Evolutionary conservation across 768 basidiomycete species (phyloP).

Genomic region (Boletus barrowsii): DNA sequence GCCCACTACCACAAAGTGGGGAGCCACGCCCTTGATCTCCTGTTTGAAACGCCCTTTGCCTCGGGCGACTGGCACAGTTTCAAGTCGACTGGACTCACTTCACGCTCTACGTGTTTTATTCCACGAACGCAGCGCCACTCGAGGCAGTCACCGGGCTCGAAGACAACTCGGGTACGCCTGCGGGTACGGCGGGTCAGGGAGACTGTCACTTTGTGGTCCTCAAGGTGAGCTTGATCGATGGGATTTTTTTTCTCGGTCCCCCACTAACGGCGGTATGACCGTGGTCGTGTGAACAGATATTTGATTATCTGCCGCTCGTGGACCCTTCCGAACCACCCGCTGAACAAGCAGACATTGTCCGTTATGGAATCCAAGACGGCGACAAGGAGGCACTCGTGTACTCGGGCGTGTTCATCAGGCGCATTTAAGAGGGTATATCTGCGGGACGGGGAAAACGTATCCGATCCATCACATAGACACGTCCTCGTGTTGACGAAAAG

Average conservation of each 20-base stretch:
- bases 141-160: slow-evolving; percentile 40
- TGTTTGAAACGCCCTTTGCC: slow-evolving; percentile 49
- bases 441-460: slow-evolving; percentile 26
- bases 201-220: slow-evolving; percentile 62
- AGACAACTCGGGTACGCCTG: slow-evolving; percentile 39
- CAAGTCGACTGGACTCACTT: slow-evolving; percentile 52
- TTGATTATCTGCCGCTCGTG: slow-evolving; percentile 48
- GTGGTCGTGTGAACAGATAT: neutral
- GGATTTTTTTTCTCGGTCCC: neutral
- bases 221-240: slow-evolving; percentile 40
- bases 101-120: slow-evolving; percentile 53
- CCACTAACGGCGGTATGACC: neutral
- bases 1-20: slow-evolving; percentile 52
- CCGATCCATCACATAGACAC: slow-evolving; percentile 5
- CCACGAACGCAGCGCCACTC: slow-evolving; percentile 38
- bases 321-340: slow-evolving; percentile 42
- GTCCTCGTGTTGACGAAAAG: neutral
- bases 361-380: slow-evolving; percentile 58
- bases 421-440: slow-evolving; percentile 36
- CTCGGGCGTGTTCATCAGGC: slow-evolving; percentile 58
- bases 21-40: slow-evolving; percentile 49
- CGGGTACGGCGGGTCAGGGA: slow-evolving; percentile 48
- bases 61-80: slow-evolving; percentile 53
- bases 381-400: slow-evolving; percentile 52
- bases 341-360: slow-evolving; percentile 54